Conservation (phyloP, 169 alveolate genomes). For the Plasmodium malariae region DNA sequence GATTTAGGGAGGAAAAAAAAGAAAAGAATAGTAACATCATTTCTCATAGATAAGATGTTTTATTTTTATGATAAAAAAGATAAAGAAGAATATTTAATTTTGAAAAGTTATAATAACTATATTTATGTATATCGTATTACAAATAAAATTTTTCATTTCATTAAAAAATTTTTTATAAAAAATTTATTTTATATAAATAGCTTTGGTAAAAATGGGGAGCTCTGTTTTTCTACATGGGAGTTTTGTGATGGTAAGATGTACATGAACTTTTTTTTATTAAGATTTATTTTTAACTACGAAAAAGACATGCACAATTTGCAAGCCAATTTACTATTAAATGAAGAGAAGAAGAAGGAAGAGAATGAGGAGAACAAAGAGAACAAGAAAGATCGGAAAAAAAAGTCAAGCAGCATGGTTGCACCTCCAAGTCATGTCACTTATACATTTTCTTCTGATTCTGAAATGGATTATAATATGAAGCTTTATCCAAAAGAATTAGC, state of each 20-base stretch:
- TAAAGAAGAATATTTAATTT: constrained; percentile 56
- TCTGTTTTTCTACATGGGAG: constrained; percentile 64
- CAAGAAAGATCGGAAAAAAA: neutral
- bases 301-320: neutral
- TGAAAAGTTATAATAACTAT: constrained; percentile 30
- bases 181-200: constrained; percentile 61
- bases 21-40: constrained; percentile 52
- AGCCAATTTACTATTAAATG: neutral
- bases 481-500: constrained; percentile 17
- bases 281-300: constrained; percentile 38
- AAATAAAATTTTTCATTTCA: constrained; percentile 6
- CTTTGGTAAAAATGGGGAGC: constrained; percentile 64
- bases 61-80: constrained; percentile 41
- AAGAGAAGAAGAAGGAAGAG: neutral
- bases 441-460: constrained; percentile 38
- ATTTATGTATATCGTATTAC: constrained; percentile 43
- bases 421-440: constrained; percentile 26
- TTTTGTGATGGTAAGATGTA: constrained; percentile 11
- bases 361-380: neutral
- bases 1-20: constrained; percentile 51
- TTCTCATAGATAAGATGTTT: constrained; percentile 49
- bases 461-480: constrained; percentile 1
- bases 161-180: constrained; percentile 50
- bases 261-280: constrained; percentile 22
- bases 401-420: no score